Percentiles rank a stretch among this genome's conserved stretches.
phyloP scores from a whole-genome alignment of 352 stramenopile species.

The Peronospora belbahrii region DNA sequence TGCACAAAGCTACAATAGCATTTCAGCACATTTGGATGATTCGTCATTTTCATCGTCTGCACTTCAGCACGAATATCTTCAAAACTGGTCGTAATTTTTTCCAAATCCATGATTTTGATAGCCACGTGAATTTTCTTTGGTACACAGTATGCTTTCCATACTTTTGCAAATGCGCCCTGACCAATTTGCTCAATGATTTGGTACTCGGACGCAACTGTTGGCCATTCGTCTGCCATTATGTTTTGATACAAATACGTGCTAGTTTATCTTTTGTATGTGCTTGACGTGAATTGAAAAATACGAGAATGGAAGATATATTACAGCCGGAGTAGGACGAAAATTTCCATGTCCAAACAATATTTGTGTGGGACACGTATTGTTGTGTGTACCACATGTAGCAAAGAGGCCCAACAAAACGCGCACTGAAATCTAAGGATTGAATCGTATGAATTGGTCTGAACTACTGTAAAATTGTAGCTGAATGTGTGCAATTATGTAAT shows the following conservation, averaged over 20 bases:
- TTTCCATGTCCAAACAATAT: conserved; percentile 1
- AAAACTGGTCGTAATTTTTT: conserved; percentile 96
- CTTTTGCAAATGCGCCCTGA: conserved; percentile 96
- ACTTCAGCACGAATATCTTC: conserved; percentile 91
- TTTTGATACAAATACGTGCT: too few relatives aligned
- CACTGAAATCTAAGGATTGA: neutral
- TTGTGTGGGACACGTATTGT: conserved; percentile 19
- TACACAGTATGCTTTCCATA: conserved; percentile 92
- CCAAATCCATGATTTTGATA: conserved; percentile 99
- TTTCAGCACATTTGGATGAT: conserved; percentile 96
- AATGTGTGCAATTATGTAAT: neutral
- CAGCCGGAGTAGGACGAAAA: neutral
- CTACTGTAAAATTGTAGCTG: neutral
- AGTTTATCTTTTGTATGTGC: too few relatives aligned
- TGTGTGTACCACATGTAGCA: too few relatives aligned
- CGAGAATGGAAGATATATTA: neutral
- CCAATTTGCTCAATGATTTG: conserved; percentile 87
- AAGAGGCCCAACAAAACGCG: too few relatives aligned
- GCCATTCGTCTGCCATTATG: conserved; percentile 80
- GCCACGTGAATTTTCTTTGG: conserved; percentile 87
- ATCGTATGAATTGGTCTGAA: too few relatives aligned
- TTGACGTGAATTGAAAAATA: too few relatives aligned
- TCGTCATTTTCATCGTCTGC: conserved; percentile 98
- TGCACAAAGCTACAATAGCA: conserved; percentile 97
- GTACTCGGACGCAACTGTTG: conserved; percentile 75